Conservation (phyloP, 2,329 filamentous ascomycete species). For the Exophiala viscosa region DNA sequence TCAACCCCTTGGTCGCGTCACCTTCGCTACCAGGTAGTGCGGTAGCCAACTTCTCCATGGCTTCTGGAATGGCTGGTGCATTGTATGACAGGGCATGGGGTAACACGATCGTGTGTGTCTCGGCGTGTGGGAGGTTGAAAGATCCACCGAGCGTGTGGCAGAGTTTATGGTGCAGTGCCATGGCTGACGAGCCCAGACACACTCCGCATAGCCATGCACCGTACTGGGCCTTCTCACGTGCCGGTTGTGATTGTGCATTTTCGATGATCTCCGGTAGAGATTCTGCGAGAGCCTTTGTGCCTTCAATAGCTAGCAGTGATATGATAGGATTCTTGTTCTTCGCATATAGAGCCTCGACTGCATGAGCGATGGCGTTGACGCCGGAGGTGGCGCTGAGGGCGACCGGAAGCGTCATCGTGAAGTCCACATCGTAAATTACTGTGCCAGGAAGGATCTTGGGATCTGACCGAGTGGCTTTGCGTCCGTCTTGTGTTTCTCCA, state of each 20-base stretch:
- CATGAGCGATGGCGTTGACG: slow-evolving; percentile 64
- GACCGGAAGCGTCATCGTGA: slow-evolving; percentile 57
- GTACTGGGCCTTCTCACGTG: slow-evolving; percentile 55
- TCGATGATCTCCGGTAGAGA: slow-evolving; percentile 53
- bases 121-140: slow-evolving; percentile 62
- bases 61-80: slow-evolving; percentile 51
- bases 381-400: slow-evolving; percentile 56
- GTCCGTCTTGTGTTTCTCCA: slow-evolving; percentile 57
- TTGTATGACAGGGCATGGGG: slow-evolving; percentile 64
- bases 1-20: slow-evolving; percentile 56
- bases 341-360: slow-evolving; percentile 62
- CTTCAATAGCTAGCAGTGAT: slow-evolving; percentile 56
- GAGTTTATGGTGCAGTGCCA: slow-evolving; percentile 66
- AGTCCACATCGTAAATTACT: slow-evolving; percentile 63
- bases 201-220: slow-evolving; percentile 63
- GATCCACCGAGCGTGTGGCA: slow-evolving; percentile 63
- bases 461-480: slow-evolving; percentile 57
- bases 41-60: slow-evolving; percentile 52
- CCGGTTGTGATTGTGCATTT: slow-evolving; percentile 41
- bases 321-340: slow-evolving; percentile 60
- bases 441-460: slow-evolving; percentile 57
- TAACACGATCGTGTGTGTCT: slow-evolving; percentile 62
- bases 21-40: slow-evolving; percentile 56
- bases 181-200: slow-evolving; percentile 57
- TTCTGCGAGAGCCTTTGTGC: slow-evolving; percentile 51